Evolutionary conservation across 192 early-diverging fungal species (phyloP).

Genomic region (Coemansia sp.): DNA sequence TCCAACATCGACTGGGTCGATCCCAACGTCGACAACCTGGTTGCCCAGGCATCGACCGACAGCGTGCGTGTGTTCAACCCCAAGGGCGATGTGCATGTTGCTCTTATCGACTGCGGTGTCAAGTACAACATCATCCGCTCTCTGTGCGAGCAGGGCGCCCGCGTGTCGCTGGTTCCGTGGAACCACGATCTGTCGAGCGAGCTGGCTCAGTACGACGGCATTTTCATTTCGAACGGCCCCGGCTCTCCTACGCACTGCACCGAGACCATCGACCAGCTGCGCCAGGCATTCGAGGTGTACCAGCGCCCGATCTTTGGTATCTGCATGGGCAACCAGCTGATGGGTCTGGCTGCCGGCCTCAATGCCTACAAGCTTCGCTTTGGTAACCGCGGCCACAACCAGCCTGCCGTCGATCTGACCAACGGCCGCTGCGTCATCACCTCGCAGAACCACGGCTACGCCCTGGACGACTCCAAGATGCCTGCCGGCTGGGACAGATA

Average conservation of each 20-base stretch:
- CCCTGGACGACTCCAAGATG: slow-evolving; percentile 67
- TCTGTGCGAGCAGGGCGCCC: slow-evolving; percentile 75
- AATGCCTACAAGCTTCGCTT: slow-evolving; percentile 86
- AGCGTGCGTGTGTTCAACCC: slow-evolving; percentile 72
- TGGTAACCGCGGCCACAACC: slow-evolving; percentile 97
- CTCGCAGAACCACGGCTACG: slow-evolving; percentile 94
- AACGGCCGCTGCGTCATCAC: slow-evolving; percentile 85
- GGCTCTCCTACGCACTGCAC: slow-evolving; percentile 74
- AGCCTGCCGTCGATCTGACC: slow-evolving; percentile 81
- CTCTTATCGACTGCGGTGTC: slow-evolving; percentile 83
- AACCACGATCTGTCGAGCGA: slow-evolving; percentile 71
- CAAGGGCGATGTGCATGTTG: slow-evolving; percentile 77
- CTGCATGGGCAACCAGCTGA: slow-evolving; percentile 94
- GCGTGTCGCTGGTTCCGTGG: slow-evolving; percentile 88
- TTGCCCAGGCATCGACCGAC: slow-evolving; percentile 79
- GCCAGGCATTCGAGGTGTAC: slow-evolving; percentile 57
- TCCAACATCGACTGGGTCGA: slow-evolving; percentile 60
- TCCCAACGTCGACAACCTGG: slow-evolving; percentile 76
- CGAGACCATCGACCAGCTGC: slow-evolving; percentile 72
- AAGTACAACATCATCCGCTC: slow-evolving; percentile 93
- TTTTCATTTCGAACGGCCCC: slow-evolving; percentile 93
- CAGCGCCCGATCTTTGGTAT: slow-evolving; percentile 93
- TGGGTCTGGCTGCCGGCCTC: slow-evolving; percentile 89
- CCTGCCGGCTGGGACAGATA: slow-evolving; percentile 79
- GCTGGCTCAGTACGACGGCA: slow-evolving; percentile 74